A percentile compares a stretch with the other conserved stretches of the same genome.
phyloP scores from a whole-genome alignment of 1,139 yeast species.

The Candida sanyaensis region DNA sequence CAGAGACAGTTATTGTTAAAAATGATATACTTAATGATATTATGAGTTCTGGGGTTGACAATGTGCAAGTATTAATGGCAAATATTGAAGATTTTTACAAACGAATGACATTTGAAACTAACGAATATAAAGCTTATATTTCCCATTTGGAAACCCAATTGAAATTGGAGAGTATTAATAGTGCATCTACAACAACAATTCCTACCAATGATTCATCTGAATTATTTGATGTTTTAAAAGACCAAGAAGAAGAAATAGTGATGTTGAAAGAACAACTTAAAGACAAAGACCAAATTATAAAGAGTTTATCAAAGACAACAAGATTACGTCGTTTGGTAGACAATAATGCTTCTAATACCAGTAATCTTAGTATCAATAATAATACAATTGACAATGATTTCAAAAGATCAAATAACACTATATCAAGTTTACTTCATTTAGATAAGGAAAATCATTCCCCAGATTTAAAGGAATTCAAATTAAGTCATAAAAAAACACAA shows the following conservation, averaged over 20 bases:
- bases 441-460: constrained; percentile 22
- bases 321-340: constrained; percentile 52
- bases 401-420: constrained; percentile 1
- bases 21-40: constrained; percentile 58
- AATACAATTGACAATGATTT: background rate
- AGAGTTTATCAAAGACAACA: constrained; percentile 65
- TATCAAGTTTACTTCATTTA: background rate
- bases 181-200: background rate
- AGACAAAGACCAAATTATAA: constrained; percentile 76
- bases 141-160: constrained; percentile 62
- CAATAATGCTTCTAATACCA: constrained; percentile 14
- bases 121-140: constrained; percentile 66
- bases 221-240: constrained; percentile 37
- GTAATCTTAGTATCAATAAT: background rate
- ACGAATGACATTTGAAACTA: constrained; percentile 49
- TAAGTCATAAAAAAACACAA: constrained; percentile 21
- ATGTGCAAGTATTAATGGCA: constrained; percentile 41
- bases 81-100: constrained; percentile 50
- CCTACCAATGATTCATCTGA: constrained; percentile 2
- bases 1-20: constrained; percentile 55
- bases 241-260: constrained; percentile 69
- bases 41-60: constrained; percentile 35
- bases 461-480: constrained; percentile 24
- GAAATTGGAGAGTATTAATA: constrained; percentile 19
- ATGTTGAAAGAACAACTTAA: constrained; percentile 63